phyloP scores from a whole-genome alignment of 139 green algal species.

The Chlorella sp. region DNA sequence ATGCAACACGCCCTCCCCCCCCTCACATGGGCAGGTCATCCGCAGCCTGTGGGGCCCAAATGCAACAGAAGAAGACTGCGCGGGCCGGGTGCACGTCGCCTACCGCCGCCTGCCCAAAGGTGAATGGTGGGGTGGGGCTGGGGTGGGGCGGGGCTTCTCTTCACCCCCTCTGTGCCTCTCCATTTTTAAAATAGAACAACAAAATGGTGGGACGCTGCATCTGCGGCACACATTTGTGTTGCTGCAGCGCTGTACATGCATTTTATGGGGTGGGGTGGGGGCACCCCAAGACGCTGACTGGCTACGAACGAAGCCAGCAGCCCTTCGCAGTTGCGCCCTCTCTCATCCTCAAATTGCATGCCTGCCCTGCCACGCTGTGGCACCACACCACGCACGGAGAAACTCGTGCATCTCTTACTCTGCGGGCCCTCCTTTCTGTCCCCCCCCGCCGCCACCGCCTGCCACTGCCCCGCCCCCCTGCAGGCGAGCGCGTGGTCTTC shows the following conservation, averaged over 20 bases:
- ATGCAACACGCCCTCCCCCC: no score
- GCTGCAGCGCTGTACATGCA: no score
- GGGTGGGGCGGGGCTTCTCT: no score
- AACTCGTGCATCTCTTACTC: background rate
- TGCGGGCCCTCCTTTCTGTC: no score
- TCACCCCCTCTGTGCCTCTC: no score
- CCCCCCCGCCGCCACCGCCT: background rate
- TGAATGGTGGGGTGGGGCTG: background rate
- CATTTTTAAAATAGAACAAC: no score
- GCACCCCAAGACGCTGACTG: no score
- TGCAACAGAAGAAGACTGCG: constrained; percentile 33
- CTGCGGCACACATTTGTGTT: no score
- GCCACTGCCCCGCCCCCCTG: background rate
- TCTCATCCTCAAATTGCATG: background rate
- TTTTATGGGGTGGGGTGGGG: no score
- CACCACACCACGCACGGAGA: background rate
- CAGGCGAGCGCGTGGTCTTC: constrained; percentile 58
- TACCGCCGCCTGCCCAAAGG: constrained; percentile 57
- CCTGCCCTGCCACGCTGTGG: background rate
- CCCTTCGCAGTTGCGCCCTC: no score
- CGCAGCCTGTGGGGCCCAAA: constrained; percentile 68
- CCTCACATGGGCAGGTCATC: constrained; percentile 54
- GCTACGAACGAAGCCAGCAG: no score
- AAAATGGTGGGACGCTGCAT: no score
- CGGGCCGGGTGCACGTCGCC: constrained; percentile 37